Evolutionary conservation across 83 land plant genomes (phyloP), one percentile per base, ranked within the genome.

Genomic region (Diphasiastrum complanatum): DNA sequence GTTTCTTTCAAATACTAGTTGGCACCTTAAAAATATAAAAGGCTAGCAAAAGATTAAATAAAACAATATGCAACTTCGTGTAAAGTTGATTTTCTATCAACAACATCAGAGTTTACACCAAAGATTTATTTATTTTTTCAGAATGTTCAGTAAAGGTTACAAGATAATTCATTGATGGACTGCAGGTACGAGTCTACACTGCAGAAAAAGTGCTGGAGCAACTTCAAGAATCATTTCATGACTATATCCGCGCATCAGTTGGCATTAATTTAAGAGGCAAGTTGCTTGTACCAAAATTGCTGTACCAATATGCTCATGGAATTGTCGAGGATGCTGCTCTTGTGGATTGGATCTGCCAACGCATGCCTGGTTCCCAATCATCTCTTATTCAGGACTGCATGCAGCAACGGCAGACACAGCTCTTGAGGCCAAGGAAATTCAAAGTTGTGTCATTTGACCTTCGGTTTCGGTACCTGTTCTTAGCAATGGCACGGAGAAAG

Each of bases 161-260:
- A n/a, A n/a, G n/a, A n/a, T n/a, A n/a, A n/a, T n/a, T n/a, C n/a
- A n/a, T n/a, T n/a, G n/a, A n/a, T n/a, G n/a, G n/a, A n/a, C n/a
- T 57, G 27, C 85, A 84, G 87, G 85, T 84, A 43, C 78, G 75
- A 37, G 45, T 84, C 30, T 84, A 63, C 70, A 78, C 82, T 45
- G 70, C 88, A 0, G 66, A 47, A 46, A 73, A 74, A 36, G 73
- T 86, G 35, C 78, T 66, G 5, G 85, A 81, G 27, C 79, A 83
- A 60, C 80, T 86, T 12, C 72, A 70, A 50, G 66, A 63, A 29
- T 83, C 91, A 37, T 73, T 81, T 27, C 75, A 64, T 18, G 96
- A 86, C 58, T 89, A 83, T 51, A 61, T 80, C 12, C 83, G 83
- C 28, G 96, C 96, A 31, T 71, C 96, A 11, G 88, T 89, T 29